Evolutionary conservation across 768 basidiomycete genomes (phyloP).

Genomic region (Mycena haematopus): DNA sequence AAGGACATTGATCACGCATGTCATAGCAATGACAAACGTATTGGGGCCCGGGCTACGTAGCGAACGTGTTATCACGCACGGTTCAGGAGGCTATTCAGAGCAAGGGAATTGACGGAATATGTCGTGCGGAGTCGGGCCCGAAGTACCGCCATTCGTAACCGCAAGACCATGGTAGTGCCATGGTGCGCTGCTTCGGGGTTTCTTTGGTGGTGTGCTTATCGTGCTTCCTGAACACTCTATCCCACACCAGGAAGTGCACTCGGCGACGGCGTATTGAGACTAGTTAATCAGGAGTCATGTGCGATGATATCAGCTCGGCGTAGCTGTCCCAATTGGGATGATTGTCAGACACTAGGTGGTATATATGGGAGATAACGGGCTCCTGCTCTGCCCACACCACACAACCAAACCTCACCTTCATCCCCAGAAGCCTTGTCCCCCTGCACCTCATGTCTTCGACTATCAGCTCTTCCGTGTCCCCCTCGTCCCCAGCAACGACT

Average conservation of each 20-base stretch:
- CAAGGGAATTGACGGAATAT: slow-evolving; percentile 4
- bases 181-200: slow-evolving; percentile 2
- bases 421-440: slow-evolving; percentile 21
- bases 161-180: neutral
- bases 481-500: slow-evolving; percentile 20
- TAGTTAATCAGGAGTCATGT: slow-evolving; percentile 19
- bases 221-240: slow-evolving; percentile 6
- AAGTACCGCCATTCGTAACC: neutral
- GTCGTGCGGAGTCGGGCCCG: slow-evolving; percentile 1
- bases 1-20: too few species aligned
- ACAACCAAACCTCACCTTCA: slow-evolving; percentile 21
- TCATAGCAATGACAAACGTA: slow-evolving; percentile 7
- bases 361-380: neutral
- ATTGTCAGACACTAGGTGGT: neutral
- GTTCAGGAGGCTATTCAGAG: neutral
- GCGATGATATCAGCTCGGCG: slow-evolving; percentile 14
- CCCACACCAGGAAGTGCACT: slow-evolving; percentile 1
- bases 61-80: slow-evolving; percentile 9
- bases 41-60: neutral
- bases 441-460: slow-evolving; percentile 28
- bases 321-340: slow-evolving; percentile 2
- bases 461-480: slow-evolving; percentile 10
- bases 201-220: slow-evolving; percentile 14
- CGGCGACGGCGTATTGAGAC: neutral
- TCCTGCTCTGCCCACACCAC: slow-evolving; percentile 4